These are phyloP conservation scores for Podospora comata DNA, from an alignment of 495 filamentous ascomycete species.

Conservation along the genomic window DNA sequence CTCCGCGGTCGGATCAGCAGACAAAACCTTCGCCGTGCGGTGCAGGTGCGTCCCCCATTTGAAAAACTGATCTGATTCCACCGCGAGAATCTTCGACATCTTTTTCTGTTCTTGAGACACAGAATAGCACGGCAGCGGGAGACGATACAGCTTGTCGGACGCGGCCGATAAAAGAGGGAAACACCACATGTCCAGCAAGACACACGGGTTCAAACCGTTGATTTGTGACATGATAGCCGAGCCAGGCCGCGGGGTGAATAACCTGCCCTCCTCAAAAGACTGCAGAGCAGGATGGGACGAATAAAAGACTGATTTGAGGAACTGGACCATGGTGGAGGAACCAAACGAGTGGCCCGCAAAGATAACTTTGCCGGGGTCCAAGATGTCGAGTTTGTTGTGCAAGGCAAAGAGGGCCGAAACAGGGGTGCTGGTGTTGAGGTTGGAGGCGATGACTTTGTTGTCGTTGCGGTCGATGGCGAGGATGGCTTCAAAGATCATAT, in stretches of 20 bases:
- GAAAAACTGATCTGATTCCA: slow-evolving; percentile 68
- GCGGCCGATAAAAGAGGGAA: slow-evolving; percentile 58
- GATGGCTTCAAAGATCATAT: slow-evolving; percentile 59
- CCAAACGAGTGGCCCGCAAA: slow-evolving; percentile 78
- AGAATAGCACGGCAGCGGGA: slow-evolving; percentile 64
- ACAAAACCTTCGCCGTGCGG: slow-evolving; percentile 55
- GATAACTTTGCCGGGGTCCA: slow-evolving; percentile 64
- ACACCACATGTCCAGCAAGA: slow-evolving; percentile 73
- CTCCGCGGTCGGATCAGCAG: slow-evolving; percentile 43
- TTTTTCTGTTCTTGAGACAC: slow-evolving; percentile 35
- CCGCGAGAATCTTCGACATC: slow-evolving; percentile 52
- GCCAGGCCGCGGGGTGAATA: slow-evolving; percentile 49
- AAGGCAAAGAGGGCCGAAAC: slow-evolving; percentile 49
- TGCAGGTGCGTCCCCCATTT: slow-evolving; percentile 66
- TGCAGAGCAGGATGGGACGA: slow-evolving; percentile 27
- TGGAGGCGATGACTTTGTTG: slow-evolving; percentile 31
- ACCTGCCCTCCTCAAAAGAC: slow-evolving; percentile 26
- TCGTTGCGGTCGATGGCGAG: slow-evolving; percentile 56
- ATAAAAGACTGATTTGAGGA: slow-evolving; percentile 71
- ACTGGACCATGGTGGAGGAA: slow-evolving; percentile 64
- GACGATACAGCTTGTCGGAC: slow-evolving; percentile 55
- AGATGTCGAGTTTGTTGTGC: slow-evolving; percentile 55
- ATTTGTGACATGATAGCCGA: slow-evolving; percentile 58
- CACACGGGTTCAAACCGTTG: slow-evolving; percentile 54
- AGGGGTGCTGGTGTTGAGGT: slow-evolving; percentile 47